Conservation (phyloP, 768 basidiomycete species). For the Agrocybe praecox region DNA sequence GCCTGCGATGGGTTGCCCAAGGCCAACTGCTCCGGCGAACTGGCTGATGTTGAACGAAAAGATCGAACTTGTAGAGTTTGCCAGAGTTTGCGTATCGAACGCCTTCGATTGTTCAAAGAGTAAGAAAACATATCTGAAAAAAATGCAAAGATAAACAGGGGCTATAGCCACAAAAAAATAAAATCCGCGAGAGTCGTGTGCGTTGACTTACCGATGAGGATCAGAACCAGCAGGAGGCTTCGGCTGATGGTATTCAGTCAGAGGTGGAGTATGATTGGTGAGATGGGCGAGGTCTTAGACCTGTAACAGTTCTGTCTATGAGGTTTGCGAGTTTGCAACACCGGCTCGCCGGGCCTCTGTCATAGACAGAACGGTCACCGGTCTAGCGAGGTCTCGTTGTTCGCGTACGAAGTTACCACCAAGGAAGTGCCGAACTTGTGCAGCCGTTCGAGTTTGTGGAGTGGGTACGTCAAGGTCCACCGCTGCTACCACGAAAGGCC, state of each 20-base stretch:
- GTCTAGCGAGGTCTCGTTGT: background rate
- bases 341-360: too few species aligned
- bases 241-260: constrained; percentile 42
- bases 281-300: too few species aligned
- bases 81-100: constrained; percentile 41
- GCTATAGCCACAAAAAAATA: too few species aligned
- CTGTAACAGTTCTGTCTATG: too few species aligned
- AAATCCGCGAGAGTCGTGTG: too few species aligned
- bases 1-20: constrained; percentile 49
- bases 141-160: too few species aligned
- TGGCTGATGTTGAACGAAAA: constrained; percentile 42
- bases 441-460: constrained; percentile 41
- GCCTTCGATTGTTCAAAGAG: constrained; percentile 44
- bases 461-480: constrained; percentile 57
- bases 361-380: too few species aligned
- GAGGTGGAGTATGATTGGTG: constrained; percentile 41
- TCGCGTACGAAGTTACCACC: constrained; percentile 38
- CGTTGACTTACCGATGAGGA: constrained; percentile 45
- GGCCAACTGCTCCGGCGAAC: constrained; percentile 40
- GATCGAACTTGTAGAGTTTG: constrained; percentile 37
- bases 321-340: too few species aligned
- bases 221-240: constrained; percentile 43
- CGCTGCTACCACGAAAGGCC: constrained; percentile 48
- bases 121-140: constrained; percentile 46
- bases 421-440: constrained; percentile 52